Evolutionary conservation across 768 basidiomycete genomes (phyloP).

Genomic region (Rhizopogon vulgaris): DNA sequence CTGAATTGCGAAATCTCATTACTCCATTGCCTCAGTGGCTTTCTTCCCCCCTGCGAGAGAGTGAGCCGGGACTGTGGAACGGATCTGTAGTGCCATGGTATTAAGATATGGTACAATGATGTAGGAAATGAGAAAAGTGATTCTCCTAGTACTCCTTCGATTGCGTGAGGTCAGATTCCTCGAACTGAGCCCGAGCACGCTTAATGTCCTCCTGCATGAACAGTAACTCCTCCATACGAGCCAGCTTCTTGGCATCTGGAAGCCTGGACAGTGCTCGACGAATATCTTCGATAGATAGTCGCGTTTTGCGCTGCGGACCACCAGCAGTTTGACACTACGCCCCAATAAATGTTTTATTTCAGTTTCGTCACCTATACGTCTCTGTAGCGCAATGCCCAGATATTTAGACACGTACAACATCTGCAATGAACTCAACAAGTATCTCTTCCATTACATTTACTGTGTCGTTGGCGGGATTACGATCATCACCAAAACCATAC

Average conservation of each 20-base stretch:
- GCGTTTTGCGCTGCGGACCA: constrained; percentile 60
- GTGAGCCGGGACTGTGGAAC: neutral
- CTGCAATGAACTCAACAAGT: constrained; percentile 82
- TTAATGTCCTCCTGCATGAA: constrained; percentile 96
- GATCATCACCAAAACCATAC: constrained; percentile 93
- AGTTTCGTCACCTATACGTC: constrained; percentile 3
- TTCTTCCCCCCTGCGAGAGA: neutral
- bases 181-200: constrained; percentile 76
- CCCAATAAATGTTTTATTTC: constrained; percentile 3
- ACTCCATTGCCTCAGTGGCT: neutral
- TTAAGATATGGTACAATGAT: constrained; percentile 1
- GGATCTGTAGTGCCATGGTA: neutral
- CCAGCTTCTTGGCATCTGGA: constrained; percentile 89
- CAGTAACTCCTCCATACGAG: constrained; percentile 84
- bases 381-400: constrained; percentile 3
- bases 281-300: constrained; percentile 83
- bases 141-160: constrained; percentile 38
- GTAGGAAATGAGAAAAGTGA: neutral
- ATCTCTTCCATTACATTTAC: constrained; percentile 94
- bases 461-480: constrained; percentile 81
- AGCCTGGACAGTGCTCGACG: constrained; percentile 73
- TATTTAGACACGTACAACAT: constrained; percentile 57
- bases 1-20: neutral
- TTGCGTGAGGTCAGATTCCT: constrained; percentile 44
- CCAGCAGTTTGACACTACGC: constrained; percentile 68